Conservation (phyloP, 2,329 filamentous ascomycete species). For the Fusarium concolor region DNA sequence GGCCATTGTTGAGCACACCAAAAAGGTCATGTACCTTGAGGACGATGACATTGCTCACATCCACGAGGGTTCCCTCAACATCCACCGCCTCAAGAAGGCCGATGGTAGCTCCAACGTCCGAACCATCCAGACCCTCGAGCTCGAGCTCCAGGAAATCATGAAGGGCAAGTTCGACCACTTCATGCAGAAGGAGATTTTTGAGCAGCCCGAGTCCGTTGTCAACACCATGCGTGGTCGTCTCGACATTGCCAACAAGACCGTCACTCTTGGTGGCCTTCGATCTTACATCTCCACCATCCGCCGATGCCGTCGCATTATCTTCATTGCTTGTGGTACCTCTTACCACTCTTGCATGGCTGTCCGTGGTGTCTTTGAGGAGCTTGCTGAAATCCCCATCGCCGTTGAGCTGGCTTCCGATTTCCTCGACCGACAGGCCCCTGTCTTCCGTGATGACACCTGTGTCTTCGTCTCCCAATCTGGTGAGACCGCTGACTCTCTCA, state of each 20-base stretch:
- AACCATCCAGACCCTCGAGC: conserved; percentile 97
- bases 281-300: conserved; percentile 98
- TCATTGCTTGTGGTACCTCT: conserved; percentile 98
- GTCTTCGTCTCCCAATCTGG: conserved; percentile 99
- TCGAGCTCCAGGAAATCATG: conserved; percentile 99
- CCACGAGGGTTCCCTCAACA: conserved; percentile 98
- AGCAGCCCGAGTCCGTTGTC: conserved; percentile 98
- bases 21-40: conserved; percentile 99
- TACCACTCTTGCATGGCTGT: conserved; percentile 99
- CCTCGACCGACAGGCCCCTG: conserved; percentile 93
- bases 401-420: conserved; percentile 99
- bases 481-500: conserved; percentile 96
- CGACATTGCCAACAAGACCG: conserved; percentile 91
- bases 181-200: conserved; percentile 99
- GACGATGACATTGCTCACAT: conserved; percentile 99
- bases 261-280: conserved; percentile 93
- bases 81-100: conserved; percentile 96
- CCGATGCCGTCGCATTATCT: conserved; percentile 96
- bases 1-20: conserved; percentile 98
- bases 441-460: conserved; percentile 99
- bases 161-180: conserved; percentile 99
- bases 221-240: conserved; percentile 99
- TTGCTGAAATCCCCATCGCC: conserved; percentile 96
- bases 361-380: conserved; percentile 95
- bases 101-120: conserved; percentile 97